Evolutionary conservation across 768 basidiomycete genomes (phyloP), one percentile per base, ranked within the genome.

Genomic region (Leucogyrophana mollusca): DNA sequence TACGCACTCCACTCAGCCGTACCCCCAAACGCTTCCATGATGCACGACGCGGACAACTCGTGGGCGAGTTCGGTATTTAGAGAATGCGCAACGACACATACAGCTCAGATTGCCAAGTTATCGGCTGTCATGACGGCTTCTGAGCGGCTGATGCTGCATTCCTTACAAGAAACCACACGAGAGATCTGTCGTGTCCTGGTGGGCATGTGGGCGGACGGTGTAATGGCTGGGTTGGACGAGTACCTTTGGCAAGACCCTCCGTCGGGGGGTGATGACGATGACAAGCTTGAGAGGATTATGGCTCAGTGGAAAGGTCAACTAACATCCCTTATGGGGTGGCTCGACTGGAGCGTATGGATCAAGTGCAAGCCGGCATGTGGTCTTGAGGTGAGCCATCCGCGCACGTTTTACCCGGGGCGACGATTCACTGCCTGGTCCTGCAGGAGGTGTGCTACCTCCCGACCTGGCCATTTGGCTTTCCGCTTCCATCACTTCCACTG

Each of bases 381-480:
- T 24, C 40, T 46, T 2, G 53, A 56, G 40, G 51, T 56, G 46
- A 9, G 65, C 27, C 36, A 17, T 18, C 11, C 16, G 17, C 10
- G 30, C n/a, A 4, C 8, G 16, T 40, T 4, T n/a, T 3, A 23
- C 25, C 21, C 11, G 9, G 39, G 39, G 9, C 4, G 21, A 9
- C 39, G 25, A n/a, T n/a, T n/a, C n/a, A 35, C 18, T 20, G 17
- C 22, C 20, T 17, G 42, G 25, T 25, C n/a, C n/a, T 3, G 10
- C 7, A 62, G 62, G 60, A 62, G 25, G 54, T 57, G 24, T 62
- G 62, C 18, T 65, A 56, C 21, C 38, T 65, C 13, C 57, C 62
- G 37, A 64, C 56, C 1, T 62, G 56, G 56, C 51, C 55, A 17
- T 0, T 46, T 0, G 46, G 46, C 1, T 47, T 58, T 43, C 30